These are phyloP conservation scores for Quercus ilex DNA, from an alignment of 306 rosid species.

Conservation along the genomic window DNA sequence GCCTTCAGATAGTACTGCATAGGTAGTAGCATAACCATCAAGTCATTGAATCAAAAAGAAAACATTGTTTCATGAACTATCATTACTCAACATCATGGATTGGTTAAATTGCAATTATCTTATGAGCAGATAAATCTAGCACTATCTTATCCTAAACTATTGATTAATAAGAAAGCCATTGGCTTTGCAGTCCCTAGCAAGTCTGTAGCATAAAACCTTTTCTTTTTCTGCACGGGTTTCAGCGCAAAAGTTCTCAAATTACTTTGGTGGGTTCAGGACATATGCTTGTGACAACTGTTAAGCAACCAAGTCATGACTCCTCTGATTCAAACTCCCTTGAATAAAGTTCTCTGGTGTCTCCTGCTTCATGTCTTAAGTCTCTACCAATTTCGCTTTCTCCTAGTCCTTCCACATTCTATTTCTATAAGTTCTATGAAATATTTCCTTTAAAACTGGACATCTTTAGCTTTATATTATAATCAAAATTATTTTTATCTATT, in stretches of 20 bases:
- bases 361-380: too few relatives aligned
- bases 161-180: background rate
- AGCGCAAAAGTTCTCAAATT: background rate
- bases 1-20: conserved; percentile 85
- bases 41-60: conserved; percentile 3
- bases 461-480: too few relatives aligned
- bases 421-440: too few relatives aligned
- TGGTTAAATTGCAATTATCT: background rate
- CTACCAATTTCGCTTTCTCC: too few relatives aligned
- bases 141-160: background rate
- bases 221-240: background rate
- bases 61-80: background rate
- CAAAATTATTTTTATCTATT: too few relatives aligned
- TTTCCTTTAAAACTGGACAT: too few relatives aligned
- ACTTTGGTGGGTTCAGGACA: background rate
- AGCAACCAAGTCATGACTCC: too few relatives aligned
- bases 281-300: background rate
- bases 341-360: too few relatives aligned
- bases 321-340: too few relatives aligned
- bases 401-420: too few relatives aligned
- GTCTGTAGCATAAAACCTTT: background rate
- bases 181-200: background rate
- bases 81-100: background rate
- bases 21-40: conserved; percentile 13
- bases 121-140: background rate